A percentile compares a stretch with the other conserved stretches of the same genome.
Conservation (phyloP, 768 basidiomycete genomes). For the Russula lepida region DNA sequence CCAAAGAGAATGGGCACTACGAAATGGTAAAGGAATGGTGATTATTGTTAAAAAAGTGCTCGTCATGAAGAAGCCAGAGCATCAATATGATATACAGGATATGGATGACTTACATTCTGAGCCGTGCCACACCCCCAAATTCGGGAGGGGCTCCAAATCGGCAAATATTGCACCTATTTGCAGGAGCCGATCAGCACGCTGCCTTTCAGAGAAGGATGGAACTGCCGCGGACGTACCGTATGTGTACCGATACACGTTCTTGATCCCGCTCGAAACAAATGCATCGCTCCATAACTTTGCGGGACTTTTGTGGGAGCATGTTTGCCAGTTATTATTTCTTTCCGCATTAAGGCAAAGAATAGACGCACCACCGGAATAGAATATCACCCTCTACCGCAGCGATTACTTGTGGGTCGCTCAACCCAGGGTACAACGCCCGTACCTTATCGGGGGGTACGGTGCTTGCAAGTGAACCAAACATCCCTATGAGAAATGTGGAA, state of each 20-base stretch:
- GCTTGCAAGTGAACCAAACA: background rate
- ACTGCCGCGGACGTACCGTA: background rate
- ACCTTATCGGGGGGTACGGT: background rate
- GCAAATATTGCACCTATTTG: conserved; percentile 1
- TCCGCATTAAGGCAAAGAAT: background rate
- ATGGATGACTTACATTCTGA: background rate
- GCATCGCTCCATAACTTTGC: conserved; percentile 8
- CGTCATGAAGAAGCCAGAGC: too few relatives aligned
- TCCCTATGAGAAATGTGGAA: background rate
- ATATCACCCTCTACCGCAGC: conserved; percentile 3
- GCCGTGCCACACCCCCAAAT: background rate
- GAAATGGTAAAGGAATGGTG: too few relatives aligned
- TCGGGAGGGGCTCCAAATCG: background rate
- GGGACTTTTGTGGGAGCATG: background rate
- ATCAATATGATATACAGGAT: background rate
- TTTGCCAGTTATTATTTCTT: too few relatives aligned
- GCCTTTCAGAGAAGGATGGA: too few relatives aligned
- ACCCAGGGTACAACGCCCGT: background rate
- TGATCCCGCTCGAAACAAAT: background rate
- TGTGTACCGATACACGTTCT: conserved; percentile 4
- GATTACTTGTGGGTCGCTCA: background rate
- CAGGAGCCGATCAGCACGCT: background rate
- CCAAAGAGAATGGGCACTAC: too few relatives aligned
- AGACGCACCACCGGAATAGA: conserved; percentile 3
- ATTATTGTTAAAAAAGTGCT: too few relatives aligned